These are phyloP conservation scores for Penicillium decumbens DNA, from an alignment of 2,329 filamentous ascomycete species.

Conservation along the genomic window DNA sequence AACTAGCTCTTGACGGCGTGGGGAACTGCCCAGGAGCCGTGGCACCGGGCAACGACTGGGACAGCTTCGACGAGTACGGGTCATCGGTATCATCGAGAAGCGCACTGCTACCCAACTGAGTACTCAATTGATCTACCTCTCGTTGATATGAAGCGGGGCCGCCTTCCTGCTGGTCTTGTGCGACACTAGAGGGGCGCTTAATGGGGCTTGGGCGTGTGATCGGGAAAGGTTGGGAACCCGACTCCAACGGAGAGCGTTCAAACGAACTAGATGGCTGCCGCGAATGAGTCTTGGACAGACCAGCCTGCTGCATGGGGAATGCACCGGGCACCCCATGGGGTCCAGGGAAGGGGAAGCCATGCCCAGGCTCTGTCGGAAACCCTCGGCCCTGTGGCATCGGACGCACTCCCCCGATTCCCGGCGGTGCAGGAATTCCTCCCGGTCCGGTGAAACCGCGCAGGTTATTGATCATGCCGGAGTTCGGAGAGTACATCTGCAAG, in stretches of 20 bases:
- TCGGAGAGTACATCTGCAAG: slow-evolving; percentile 53
- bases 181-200: slow-evolving; percentile 73
- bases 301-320: slow-evolving; percentile 35
- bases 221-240: slow-evolving; percentile 59
- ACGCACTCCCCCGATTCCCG: slow-evolving; percentile 58
- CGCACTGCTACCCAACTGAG: slow-evolving; percentile 85
- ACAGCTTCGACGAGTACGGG: slow-evolving; percentile 51
- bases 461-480: slow-evolving; percentile 50
- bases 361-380: slow-evolving; percentile 48
- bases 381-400: slow-evolving; percentile 56
- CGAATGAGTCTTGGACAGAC: slow-evolving; percentile 58
- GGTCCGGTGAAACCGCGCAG: slow-evolving; percentile 52
- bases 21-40: slow-evolving; percentile 50
- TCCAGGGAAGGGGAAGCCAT: slow-evolving; percentile 40
- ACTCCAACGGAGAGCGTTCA: slow-evolving; percentile 57
- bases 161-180: slow-evolving; percentile 45
- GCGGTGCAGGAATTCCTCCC: slow-evolving; percentile 53
- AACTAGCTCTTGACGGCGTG: slow-evolving; percentile 40
- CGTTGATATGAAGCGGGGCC: slow-evolving; percentile 44
- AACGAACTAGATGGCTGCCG: slow-evolving; percentile 68
- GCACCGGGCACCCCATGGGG: slow-evolving; percentile 42
- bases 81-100: slow-evolving; percentile 72
- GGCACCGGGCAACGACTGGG: slow-evolving; percentile 47
- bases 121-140: slow-evolving; percentile 67
- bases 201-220: slow-evolving; percentile 83